Conservation (phyloP, 2,329 filamentous ascomycete species). For the Ciborinia camelliae region DNA sequence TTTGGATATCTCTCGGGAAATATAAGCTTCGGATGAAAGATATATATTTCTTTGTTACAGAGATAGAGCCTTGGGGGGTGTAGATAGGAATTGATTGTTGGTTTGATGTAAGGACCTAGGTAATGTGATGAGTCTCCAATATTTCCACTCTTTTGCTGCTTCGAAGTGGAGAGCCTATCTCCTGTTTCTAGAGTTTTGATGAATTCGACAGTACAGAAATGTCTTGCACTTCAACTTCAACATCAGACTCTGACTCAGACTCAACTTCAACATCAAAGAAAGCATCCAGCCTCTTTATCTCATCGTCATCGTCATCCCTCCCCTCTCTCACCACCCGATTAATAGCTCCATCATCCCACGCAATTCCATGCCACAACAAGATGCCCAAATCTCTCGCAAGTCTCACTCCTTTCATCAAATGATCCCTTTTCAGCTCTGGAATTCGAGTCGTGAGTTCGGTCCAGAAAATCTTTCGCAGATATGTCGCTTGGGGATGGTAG, state of each 20-base stretch:
- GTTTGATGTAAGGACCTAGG: too few relatives aligned
- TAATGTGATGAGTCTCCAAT: too few relatives aligned
- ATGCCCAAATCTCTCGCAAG: constrained; percentile 53
- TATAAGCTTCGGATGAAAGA: too few relatives aligned
- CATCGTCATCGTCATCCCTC: constrained; percentile 47
- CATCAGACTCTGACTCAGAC: constrained; percentile 16
- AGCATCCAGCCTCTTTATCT: constrained; percentile 50
- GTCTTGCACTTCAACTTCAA: not conserved
- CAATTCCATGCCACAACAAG: constrained; percentile 60
- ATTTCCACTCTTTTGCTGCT: not conserved
- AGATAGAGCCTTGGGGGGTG: too few relatives aligned
- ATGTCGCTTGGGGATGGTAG: constrained; percentile 45
- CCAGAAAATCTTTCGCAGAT: constrained; percentile 52
- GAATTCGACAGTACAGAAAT: too few relatives aligned
- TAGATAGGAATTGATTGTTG: too few relatives aligned
- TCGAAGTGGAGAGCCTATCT: not conserved
- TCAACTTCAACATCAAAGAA: constrained; percentile 23
- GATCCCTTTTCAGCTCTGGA: constrained; percentile 27
- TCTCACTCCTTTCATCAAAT: constrained; percentile 39
- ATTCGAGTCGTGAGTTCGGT: constrained; percentile 39
- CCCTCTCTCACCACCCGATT: constrained; percentile 54
- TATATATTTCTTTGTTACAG: too few relatives aligned
- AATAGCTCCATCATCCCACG: constrained; percentile 58
- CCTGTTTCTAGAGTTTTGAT: not conserved
- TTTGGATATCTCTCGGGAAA: too few relatives aligned